Evolutionary conservation across 371 early-diverging fungal species (phyloP).

Genomic region (Zancudomyces culisetae): DNA sequence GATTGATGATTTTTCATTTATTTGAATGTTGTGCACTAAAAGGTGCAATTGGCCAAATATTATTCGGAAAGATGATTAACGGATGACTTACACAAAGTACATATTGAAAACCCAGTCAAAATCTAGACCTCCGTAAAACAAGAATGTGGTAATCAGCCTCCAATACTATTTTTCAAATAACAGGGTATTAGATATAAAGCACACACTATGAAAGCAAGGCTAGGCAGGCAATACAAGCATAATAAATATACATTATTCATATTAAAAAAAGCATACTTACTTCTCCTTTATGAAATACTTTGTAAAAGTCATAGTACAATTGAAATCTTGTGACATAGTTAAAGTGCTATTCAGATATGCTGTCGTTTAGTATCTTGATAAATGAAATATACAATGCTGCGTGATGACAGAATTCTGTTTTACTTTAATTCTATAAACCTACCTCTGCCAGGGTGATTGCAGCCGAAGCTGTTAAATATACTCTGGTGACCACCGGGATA

Average conservation of each 20-base stretch:
- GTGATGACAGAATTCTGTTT: not conserved
- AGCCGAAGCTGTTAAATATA: slow-evolving; percentile 59
- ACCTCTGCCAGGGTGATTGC: slow-evolving; percentile 48
- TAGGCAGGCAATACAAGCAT: not conserved
- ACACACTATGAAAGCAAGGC: not conserved
- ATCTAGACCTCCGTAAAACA: slow-evolving; percentile 76
- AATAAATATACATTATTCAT: not conserved
- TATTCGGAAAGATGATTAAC: not conserved
- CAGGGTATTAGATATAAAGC: not conserved
- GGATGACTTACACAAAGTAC: slow-evolving; percentile 63
- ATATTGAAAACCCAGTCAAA: slow-evolving; percentile 84
- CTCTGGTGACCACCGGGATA: slow-evolving; percentile 67
- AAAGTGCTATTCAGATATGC: slow-evolving; percentile 21
- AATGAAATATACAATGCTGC: not conserved
- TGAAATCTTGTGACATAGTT: slow-evolving; percentile 50
- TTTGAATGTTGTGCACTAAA: not conserved
- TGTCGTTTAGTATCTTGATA: no score
- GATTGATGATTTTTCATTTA: not conserved
- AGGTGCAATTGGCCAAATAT: not conserved
- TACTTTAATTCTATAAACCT: not conserved
- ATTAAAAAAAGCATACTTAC: slow-evolving; percentile 22
- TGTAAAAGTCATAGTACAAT: slow-evolving; percentile 55
- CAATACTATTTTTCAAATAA: no score
- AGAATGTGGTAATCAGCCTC: slow-evolving; percentile 73
- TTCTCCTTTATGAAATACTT: slow-evolving; percentile 42